Evolutionary conservation across 2,329 filamentous ascomycete species (phyloP).

Genomic region (Talaromyces sp.): DNA sequence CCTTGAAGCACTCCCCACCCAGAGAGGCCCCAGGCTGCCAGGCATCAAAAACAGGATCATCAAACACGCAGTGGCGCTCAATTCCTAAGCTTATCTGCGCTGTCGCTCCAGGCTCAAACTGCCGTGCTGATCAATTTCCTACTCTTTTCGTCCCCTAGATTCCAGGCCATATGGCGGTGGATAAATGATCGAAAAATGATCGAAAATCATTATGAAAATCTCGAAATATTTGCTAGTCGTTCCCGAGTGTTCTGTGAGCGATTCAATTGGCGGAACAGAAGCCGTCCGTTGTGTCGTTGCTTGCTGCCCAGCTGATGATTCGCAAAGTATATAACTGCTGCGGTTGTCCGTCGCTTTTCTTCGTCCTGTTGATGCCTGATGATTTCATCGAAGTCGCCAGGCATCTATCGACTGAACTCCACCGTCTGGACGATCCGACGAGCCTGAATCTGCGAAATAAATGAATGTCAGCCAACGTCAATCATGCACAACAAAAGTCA

Average conservation of each 20-base stretch:
- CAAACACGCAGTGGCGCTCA: background rate
- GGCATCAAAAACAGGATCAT: background rate
- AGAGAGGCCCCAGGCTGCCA: background rate
- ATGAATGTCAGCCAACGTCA: background rate
- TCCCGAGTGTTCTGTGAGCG: background rate
- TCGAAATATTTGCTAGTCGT: background rate
- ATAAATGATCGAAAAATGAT: background rate
- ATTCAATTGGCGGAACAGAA: conserved; percentile 5
- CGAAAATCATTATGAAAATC: background rate
- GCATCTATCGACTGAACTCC: background rate
- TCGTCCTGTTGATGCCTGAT: background rate
- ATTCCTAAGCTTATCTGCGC: background rate
- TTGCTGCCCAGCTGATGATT: background rate
- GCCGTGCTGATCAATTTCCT: background rate
- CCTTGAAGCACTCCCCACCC: background rate
- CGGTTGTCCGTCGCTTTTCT: background rate
- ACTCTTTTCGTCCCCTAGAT: background rate
- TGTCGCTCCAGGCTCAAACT: background rate
- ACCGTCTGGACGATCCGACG: background rate
- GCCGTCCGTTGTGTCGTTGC: background rate
- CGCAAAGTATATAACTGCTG: background rate
- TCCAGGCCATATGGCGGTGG: background rate
- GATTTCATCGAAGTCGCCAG: background rate
- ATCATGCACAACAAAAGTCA: background rate
- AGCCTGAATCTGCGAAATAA: background rate